Percentiles rank a stretch among this genome's conserved stretches.
phyloP scores from a whole-genome alignment of 1,284 basidiomycete species.

The Hymenochaete sp. region DNA sequence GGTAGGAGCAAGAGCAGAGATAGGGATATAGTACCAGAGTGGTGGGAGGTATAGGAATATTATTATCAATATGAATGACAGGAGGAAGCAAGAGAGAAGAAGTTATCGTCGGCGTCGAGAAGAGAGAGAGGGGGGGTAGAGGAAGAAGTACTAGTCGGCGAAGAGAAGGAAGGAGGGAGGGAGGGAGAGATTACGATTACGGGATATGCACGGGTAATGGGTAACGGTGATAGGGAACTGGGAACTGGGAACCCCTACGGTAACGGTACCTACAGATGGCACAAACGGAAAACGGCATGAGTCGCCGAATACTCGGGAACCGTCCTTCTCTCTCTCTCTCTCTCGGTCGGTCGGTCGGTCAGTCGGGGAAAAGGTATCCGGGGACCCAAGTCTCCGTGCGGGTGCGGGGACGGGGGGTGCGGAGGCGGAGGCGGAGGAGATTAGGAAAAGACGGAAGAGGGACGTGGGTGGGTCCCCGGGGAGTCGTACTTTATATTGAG shows the following conservation, averaged over 20 bases:
- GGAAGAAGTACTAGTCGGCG: too few relatives aligned
- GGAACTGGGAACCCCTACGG: too few relatives aligned
- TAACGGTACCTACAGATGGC: too few relatives aligned
- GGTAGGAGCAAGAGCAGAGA: too few relatives aligned
- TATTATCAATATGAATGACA: too few relatives aligned
- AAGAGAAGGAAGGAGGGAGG: neutral
- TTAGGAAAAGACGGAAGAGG: neutral
- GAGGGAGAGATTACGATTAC: neutral
- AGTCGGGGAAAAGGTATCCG: too few relatives aligned
- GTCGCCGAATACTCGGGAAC: neutral
- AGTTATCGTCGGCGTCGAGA: too few relatives aligned
- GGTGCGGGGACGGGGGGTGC: neutral
- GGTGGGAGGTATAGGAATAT: too few relatives aligned
- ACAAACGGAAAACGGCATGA: too few relatives aligned
- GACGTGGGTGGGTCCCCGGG: neutral
- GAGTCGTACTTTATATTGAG: neutral
- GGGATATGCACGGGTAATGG: neutral
- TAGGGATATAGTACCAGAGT: too few relatives aligned
- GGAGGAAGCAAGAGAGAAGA: neutral
- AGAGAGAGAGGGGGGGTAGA: neutral
- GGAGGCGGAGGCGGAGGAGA: constrained; percentile 1
- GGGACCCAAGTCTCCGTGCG: neutral
- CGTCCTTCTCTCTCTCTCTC: neutral
- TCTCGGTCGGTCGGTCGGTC: neutral
- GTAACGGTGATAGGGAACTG: neutral